phyloP scores from a whole-genome alignment of 805 yeast species.

The Wickerhamiella vanderwaltii region DNA sequence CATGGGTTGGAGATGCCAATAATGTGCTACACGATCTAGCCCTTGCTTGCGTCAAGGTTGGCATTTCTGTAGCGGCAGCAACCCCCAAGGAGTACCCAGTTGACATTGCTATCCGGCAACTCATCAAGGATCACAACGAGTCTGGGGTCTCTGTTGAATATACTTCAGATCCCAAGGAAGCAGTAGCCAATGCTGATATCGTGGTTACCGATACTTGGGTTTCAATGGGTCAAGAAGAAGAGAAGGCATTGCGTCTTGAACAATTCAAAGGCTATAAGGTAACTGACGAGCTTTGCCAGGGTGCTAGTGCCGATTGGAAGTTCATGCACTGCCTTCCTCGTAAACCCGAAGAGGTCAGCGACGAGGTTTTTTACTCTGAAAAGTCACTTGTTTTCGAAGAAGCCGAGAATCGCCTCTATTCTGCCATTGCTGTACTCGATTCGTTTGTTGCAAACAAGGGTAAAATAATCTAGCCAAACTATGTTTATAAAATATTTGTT shows the following conservation, averaged over 20 bases:
- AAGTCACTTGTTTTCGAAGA: constrained; percentile 83
- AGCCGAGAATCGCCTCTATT: constrained; percentile 92
- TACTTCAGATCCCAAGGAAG: constrained; percentile 61
- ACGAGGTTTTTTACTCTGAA: constrained; percentile 78
- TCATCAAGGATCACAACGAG: constrained; percentile 42
- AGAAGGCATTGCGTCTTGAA: constrained; percentile 54
- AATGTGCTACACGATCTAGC: constrained; percentile 91
- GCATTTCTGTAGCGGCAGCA: constrained; percentile 74
- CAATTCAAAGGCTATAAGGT: constrained; percentile 86
- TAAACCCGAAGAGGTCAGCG: constrained; percentile 86
- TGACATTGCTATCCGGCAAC: constrained; percentile 39
- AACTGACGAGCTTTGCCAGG: constrained; percentile 47
- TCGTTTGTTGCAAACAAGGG: constrained; percentile 82
- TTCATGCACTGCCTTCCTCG: constrained; percentile 98
- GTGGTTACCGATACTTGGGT: constrained; percentile 94
- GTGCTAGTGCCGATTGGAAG: constrained; percentile 55
- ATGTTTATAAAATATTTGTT: not conserved
- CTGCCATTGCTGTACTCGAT: constrained; percentile 90
- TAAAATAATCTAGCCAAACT: constrained; percentile 12
- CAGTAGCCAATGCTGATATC: constrained; percentile 63
- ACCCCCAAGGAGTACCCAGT: constrained; percentile 67
- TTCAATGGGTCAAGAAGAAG: constrained; percentile 94
- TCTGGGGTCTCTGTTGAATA: constrained; percentile 38
- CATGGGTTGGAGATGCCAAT: constrained; percentile 97
- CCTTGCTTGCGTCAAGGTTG: constrained; percentile 72